Evolutionary conservation across 2,329 filamentous ascomycete species (phyloP), one percentile per base, ranked within the genome.

Genomic region (Phaeosphaeria sp.): DNA sequence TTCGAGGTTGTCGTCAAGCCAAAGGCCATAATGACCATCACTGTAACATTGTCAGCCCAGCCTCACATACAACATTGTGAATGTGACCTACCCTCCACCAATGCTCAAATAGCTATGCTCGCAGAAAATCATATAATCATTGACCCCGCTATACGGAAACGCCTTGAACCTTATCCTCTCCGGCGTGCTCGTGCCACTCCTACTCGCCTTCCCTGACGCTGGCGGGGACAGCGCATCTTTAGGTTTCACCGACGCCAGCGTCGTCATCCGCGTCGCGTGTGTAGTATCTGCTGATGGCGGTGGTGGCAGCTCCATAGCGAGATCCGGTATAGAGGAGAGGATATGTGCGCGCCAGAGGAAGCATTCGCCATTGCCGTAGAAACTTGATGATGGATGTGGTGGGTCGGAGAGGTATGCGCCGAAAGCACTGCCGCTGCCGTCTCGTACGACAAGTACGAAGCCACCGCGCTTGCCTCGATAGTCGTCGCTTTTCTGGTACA

Each of bases 71-170:
- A 18, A 1, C n/a, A n/a, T 40, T 8, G 9, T 4, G 22, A 24
- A 11, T 6, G 20, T 52, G 18, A 45, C 82, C 78, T 69, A 87
- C 79, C 86, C 92, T 54, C 92, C 94, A 11, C 95, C 95, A 20
- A 98, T 84, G 70, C 91, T 95, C 44, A 99, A 78, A 74, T 91
- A 98, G 22, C 89, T 86, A 2, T 87, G 83, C 78, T 98, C 93
- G 78, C 94, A 98, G 71, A 96, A 91, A 66, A 98, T 95, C 81
- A 94, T 92, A 75, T 96, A 99, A 77, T 98, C 95, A 76, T 99
- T 98, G 42, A 96, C 86, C 5, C 95, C 95, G 55, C 91, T 96
- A 73, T 97, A 98, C 0, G 94, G 93, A 70, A 98, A 99, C 0
- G 94, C 94, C 79, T 97, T 97, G 84, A 99, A 99, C 20, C 95